phyloP scores from a whole-genome alignment of 2,329 filamentous ascomycete species.

The Chaetomiaceae sp. region DNA sequence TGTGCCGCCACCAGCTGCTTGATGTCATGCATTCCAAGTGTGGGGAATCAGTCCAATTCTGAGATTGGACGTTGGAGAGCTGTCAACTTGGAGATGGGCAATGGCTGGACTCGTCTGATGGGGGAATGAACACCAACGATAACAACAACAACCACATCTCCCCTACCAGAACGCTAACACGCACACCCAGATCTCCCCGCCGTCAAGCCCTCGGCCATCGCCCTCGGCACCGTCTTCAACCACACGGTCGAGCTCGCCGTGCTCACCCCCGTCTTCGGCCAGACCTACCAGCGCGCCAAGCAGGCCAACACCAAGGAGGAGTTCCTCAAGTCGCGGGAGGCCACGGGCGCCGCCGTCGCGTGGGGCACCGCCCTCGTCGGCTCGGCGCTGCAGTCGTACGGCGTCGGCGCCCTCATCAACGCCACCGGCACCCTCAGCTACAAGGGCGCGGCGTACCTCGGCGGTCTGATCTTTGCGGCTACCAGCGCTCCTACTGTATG shows the following conservation, averaged over 20 bases:
- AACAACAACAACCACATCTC: not conserved
- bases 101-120: no score
- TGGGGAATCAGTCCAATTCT: conserved; percentile 1
- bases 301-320: conserved; percentile 91
- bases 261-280: conserved; percentile 83
- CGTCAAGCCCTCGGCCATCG: conserved; percentile 97
- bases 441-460: conserved; percentile 94
- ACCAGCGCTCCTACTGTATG: conserved; percentile 80
- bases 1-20: not conserved
- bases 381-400: conserved; percentile 83
- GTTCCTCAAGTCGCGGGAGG: conserved; percentile 91
- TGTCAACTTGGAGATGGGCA: not conserved
- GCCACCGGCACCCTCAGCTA: conserved; percentile 92
- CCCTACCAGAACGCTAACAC: conserved; percentile 2
- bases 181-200: conserved; percentile 52
- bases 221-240: conserved; percentile 92
- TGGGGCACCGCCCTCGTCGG: conserved; percentile 89
- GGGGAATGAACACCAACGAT: not conserved
- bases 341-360: conserved; percentile 76
- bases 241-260: conserved; percentile 86
- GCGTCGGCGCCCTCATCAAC: conserved; percentile 86
- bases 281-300: conserved; percentile 91
- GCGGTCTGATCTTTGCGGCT: conserved; percentile 84
- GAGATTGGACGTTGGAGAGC: not conserved
- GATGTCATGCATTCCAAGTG: not conserved